Evolutionary conservation across 331 rosid species (phyloP), one percentile per base, ranked within the genome.

Genomic region (Stylosanthes scabra): DNA sequence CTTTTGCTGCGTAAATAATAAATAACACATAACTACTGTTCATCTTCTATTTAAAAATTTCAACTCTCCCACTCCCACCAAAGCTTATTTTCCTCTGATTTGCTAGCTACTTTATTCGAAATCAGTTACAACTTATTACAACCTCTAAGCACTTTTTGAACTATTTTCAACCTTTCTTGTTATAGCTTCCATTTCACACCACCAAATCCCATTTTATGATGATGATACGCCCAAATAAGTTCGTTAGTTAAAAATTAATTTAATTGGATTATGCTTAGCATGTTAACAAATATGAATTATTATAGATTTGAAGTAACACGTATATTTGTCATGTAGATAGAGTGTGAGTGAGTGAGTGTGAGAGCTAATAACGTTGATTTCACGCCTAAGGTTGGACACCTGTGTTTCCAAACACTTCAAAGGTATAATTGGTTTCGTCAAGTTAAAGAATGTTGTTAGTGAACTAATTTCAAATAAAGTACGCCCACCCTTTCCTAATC

Each of bases 81-180:
- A n/a, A 57, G 70, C 80, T 72, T 69, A 65, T n/a, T n/a, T n/a
- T n/a, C n/a, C n/a, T n/a, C n/a, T n/a, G n/a, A 58, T 65, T 71
- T 59, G 39, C 6, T 34, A 34, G 77, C 50, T 82, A 42, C 74
- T 78, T 75, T 34, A 34, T 3, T 66, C 59, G 51, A 44, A 82
- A 28, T 79, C 74, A 71, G 78, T 86, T 86, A 37, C 88, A 86
- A 81, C 89, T 73, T 86, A 37, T 73, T 86, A 37, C 88, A 82
- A 82, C 88, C 75, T 81, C 82, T 86, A 80, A 67, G 73, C 85
- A 70, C 83, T 66, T 68, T 65, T 20, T 84, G 56, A 59, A 75
- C 6, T 52, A 10, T 66, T 74, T 29, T 66, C 44, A 54, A 54
- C 54, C 68, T 63, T 54, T 75, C 39, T 34, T 6, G 39, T 34